These are phyloP conservation scores for Annulohypoxylon bovei DNA, from an alignment of 495 filamentous ascomycete genomes.

Conservation along the genomic window DNA sequence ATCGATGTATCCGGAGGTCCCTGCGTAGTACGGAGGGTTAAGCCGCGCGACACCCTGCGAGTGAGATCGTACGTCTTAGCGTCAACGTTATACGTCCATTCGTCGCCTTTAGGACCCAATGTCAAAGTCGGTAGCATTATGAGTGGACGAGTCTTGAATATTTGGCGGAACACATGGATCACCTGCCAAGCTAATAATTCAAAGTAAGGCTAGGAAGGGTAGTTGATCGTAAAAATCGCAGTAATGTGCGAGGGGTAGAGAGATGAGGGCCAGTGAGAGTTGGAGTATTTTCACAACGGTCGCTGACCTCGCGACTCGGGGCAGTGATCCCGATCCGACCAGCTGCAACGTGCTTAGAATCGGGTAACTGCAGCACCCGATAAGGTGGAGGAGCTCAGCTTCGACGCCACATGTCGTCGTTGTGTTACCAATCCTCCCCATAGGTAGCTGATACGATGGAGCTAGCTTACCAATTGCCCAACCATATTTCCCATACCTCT, in stretches of 20 bases:
- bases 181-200: not conserved
- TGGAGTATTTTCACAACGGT: not conserved
- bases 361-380: not conserved
- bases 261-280: not conserved
- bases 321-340: not conserved
- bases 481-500: not conserved
- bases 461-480: not conserved
- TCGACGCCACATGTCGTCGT: not conserved
- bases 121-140: slow-evolving; percentile 22
- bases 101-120: slow-evolving; percentile 39
- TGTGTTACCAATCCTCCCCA: not conserved
- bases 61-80: slow-evolving; percentile 39
- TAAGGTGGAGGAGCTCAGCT: not conserved
- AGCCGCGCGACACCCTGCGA: slow-evolving; percentile 18
- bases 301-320: not conserved
- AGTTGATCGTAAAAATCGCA: slow-evolving; percentile 1
- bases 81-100: slow-evolving; percentile 34
- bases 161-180: not conserved
- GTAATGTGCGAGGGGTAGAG: slow-evolving; percentile 6
- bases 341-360: not conserved
- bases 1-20: slow-evolving; percentile 32
- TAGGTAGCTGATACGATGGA: not conserved
- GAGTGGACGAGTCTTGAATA: not conserved
- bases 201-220: not conserved
- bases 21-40: slow-evolving; percentile 30